A percentile compares a stretch with the other conserved stretches of the same genome.
These are phyloP conservation scores for Pleurotus pulmonarius DNA, from an alignment of 768 basidiomycete species.

Conservation along the genomic window DNA sequence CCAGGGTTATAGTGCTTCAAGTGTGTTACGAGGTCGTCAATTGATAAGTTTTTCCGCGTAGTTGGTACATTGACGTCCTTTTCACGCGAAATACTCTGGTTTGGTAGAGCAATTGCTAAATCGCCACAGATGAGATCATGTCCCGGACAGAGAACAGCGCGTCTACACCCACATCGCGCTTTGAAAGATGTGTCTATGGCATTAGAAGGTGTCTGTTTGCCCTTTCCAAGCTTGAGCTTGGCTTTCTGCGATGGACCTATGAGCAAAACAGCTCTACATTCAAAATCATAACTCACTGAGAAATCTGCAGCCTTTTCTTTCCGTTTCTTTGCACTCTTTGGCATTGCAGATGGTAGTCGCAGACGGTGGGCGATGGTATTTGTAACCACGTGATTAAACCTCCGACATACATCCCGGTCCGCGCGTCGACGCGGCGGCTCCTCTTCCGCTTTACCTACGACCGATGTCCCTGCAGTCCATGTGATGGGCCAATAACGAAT, in stretches of 20 bases:
- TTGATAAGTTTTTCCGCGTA: conserved; percentile 71
- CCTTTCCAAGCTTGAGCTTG: conserved; percentile 95
- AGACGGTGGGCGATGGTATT: not conserved
- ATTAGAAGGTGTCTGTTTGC: conserved; percentile 78
- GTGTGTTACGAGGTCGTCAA: conserved; percentile 74
- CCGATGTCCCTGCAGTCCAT: not conserved
- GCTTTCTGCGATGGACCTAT: conserved; percentile 65
- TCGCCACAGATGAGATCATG: not conserved
- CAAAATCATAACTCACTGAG: conserved; percentile 40
- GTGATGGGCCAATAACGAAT: too few species aligned
- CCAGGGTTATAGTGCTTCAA: conserved; percentile 80
- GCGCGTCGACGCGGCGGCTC: not conserved
- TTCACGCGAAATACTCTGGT: conserved; percentile 68
- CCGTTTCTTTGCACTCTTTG: conserved; percentile 82
- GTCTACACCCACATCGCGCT: conserved; percentile 69
- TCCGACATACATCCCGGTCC: too few species aligned
- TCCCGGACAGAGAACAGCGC: not conserved
- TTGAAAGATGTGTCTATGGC: conserved; percentile 96
- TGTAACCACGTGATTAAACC: too few species aligned
- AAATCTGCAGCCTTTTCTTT: conserved; percentile 90
- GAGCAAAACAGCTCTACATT: not conserved
- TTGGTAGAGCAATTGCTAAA: conserved; percentile 84
- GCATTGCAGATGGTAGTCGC: conserved; percentile 43
- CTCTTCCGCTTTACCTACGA: not conserved
- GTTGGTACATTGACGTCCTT: conserved; percentile 58